Evolutionary conservation across 1,284 basidiomycete species (phyloP).

Genomic region (Fomitopsis betulina): DNA sequence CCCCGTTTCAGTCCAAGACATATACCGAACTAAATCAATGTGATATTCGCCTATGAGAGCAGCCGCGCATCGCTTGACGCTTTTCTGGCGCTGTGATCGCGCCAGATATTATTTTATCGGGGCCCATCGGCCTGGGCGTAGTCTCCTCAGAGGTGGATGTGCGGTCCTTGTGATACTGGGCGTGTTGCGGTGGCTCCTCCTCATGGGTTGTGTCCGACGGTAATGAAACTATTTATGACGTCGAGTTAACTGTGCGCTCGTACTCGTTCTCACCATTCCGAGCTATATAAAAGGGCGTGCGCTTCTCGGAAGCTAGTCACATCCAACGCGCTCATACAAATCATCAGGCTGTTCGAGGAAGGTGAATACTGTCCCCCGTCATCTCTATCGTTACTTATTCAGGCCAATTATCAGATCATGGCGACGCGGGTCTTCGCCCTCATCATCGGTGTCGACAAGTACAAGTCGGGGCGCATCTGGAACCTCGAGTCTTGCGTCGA

Average conservation of each 20-base stretch:
- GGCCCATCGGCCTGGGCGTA: not conserved
- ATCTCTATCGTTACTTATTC: not conserved
- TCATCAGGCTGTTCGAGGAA: not conserved
- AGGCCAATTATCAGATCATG: conserved; percentile 30
- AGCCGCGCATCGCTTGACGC: not conserved
- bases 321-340: not conserved
- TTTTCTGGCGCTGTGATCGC: not conserved
- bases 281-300: not conserved
- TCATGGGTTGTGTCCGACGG: not conserved
- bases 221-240: not conserved
- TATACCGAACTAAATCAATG: not conserved
- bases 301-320: not conserved
- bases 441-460: conserved; percentile 59
- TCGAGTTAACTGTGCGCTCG: not conserved
- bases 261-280: not conserved
- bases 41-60: not conserved
- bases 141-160: not conserved
- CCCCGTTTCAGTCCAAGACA: not conserved
- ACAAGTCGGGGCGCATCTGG: conserved; percentile 60
- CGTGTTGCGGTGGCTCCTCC: not conserved
- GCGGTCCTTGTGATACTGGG: not conserved
- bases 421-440: conserved; percentile 51
- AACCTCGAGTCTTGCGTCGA: conserved; percentile 58
- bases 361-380: not conserved
- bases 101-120: not conserved